Base-by-base conservation (phyloP, 495 filamentous ascomycete genomes). In the Penicillium macrosclerotiorum region DNA sequence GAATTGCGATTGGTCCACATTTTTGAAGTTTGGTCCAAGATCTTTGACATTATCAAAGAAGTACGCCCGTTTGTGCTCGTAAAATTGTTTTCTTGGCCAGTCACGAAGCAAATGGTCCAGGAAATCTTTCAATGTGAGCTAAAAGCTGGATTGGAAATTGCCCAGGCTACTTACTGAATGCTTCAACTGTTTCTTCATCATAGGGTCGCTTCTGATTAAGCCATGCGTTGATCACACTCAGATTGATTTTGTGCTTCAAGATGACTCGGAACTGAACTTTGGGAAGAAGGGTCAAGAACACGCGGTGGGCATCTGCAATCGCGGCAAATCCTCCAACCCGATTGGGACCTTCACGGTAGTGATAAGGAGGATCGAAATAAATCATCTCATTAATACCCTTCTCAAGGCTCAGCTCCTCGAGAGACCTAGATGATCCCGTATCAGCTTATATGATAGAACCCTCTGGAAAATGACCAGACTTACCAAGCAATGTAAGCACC, bases 51-150 rank as follows among this genome's bases (percentile, higher is more conserved):
- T 52, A 48, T 69, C 41, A 54, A 61, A 61, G 60, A 90, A 95
- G 68, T 93, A 94, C 1, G 80, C 85, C 17, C 89, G 85, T 62
- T 86, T 90, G 56, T 94, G 81, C 1, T 77, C 68, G 1, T 79
- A 74, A 55, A 83, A 83, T 5, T 71, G 63, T 48, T 77, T 69
- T 0, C 81, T 81, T 0, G 93, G 89, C 2, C 59, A 67, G 65
- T 95, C 83, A 9, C 92, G 89, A 27, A 98, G 65, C 14, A 89
- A 68, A 59, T 98, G 93, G 49, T 98, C 92, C 2, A 97, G 70
- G 64, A 96, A 94, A 61, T 86, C 78, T 74, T 25, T 38, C 16
- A 42, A 17, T 37, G 37, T 71, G 43, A 70, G 54, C 42, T 16
- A 35, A 33, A 34, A 31, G 5, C 13, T 26, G 11, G 19, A 30